Evolutionary conservation across 228 moss, liverwort and hornwort species (phyloP), one percentile per base, ranked within the genome.

Genomic region (Sphagnum fallax): DNA sequence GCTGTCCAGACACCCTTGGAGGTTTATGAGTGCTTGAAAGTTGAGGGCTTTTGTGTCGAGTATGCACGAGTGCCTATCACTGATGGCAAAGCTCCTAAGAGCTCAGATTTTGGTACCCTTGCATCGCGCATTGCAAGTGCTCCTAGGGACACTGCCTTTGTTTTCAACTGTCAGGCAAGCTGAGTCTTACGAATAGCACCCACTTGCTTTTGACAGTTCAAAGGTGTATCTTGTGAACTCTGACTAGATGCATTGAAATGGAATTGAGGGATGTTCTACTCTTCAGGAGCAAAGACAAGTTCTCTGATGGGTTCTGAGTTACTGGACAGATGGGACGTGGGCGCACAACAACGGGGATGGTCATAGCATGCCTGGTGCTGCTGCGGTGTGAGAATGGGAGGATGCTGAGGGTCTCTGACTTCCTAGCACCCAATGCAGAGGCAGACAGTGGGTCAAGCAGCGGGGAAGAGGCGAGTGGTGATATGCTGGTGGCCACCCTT

Each of bases 21-120:
- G 81, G 98, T 94, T 48, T 98, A 90, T 67, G 89, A 90, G 65
- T 80, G 89, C 65, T 70, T 98, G 67, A 87, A 90, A 89, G 79
- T 80, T 47, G 94, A 94, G 76, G 90, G 94, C 53, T 89, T 83
- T 58, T 81, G 67, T 64, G 86, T 98, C 66, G 90, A 94, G 72
- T 98, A 98, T 83, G 94, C 98, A 53, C 89, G 98, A 72, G 94
- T 98, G 70, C 98, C 98, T 53, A 94, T 98, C 0, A 98, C 98
- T 53, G 98, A 98, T 81, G 98, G 98, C 61, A 98, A 98, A 83
- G 98, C 98, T 74, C 98, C 98, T 16, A 98, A 98, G 76, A 98
- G 98, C 81, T 98, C 98, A 32, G 98, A 94, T 72, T 98, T 92
- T 75, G 94, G 90, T 66, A 86, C 90, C 51, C 87, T 98, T 52